Base-by-base conservation (phyloP, 768 basidiomycete genomes). In the Boletus bicolor region DNA sequence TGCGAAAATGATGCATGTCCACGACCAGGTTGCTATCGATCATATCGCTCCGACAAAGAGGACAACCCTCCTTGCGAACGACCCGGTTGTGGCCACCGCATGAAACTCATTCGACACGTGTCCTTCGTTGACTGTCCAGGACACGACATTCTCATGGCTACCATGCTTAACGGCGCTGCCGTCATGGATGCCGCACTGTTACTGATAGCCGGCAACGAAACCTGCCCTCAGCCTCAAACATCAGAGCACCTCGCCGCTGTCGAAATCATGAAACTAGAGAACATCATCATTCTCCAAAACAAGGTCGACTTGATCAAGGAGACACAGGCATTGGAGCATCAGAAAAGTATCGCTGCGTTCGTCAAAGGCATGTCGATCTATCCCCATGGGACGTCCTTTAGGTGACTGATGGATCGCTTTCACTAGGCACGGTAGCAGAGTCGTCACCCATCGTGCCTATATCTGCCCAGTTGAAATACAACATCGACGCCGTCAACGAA, bases 101-200 rank as follows among this genome's bases (percentile, higher is more conserved):
- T 98, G 93, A 89, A 88, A 65, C 85, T 98, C 62, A 69, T 98
- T 60, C 87, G 95, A 62, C 97, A 99, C 67, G 95, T 98, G 67
- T 98, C 96, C 4, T 99, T 99, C 74, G 97, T 99, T 69, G 97
- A 99, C 73, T 93, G 89, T 64, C 93, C 91, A 1, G 92, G 95
- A 58, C 95, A 96, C 83, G 94, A 98, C 74, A 98, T 99, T 86
- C 86, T 99, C 73, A 99, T 99, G 97, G 97, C 97, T 49, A 99
- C 96, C 61, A 99, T 99, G 97, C 79, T 99, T 64, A 98, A 98
- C 81, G 97, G 96, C 73, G 97, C 97, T 41, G 97, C 97, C 10
- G 96, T 98, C 79, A 99, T 98, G 97, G 95, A 98, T 75, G 97
- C 95, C 51, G 97, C 97, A 5, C 78, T 98, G 0, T 81, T 99